Conservation (phyloP, 1,284 basidiomycete genomes). For the Heliocybe sulcata region DNA sequence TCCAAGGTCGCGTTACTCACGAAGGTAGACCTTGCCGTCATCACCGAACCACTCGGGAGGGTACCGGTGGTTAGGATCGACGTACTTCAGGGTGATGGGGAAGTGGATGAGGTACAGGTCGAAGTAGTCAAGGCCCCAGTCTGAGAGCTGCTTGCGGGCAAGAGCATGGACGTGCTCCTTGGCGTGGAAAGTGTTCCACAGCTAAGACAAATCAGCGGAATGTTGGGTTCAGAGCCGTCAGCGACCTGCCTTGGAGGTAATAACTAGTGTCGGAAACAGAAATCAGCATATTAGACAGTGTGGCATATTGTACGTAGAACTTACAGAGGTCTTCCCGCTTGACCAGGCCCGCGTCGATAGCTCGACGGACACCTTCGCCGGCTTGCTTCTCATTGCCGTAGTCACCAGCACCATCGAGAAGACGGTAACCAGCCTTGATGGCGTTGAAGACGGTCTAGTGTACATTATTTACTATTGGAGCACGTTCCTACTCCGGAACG, state of each 20-base stretch:
- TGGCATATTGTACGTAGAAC: constrained; percentile 19
- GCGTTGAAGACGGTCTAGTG: constrained; percentile 57
- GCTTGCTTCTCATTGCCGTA: constrained; percentile 89
- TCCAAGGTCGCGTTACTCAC: constrained; percentile 25
- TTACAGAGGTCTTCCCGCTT: constrained; percentile 74
- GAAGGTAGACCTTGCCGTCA: constrained; percentile 52
- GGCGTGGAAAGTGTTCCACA: constrained; percentile 81
- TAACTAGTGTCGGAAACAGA: constrained; percentile 36
- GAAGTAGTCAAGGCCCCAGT: constrained; percentile 79
- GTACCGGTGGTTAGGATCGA: constrained; percentile 68
- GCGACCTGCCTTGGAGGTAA: constrained; percentile 53
- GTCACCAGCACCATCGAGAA: constrained; percentile 78
- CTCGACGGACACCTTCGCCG: constrained; percentile 65
- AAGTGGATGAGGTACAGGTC: constrained; percentile 77
- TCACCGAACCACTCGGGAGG: constrained; percentile 75
- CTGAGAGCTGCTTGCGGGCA: constrained; percentile 54
- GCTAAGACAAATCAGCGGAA: constrained; percentile 25
- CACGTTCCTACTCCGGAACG: background rate
- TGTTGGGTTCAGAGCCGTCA: background rate
- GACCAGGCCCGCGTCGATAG: constrained; percentile 68
- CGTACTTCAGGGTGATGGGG: constrained; percentile 70
- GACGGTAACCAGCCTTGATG: constrained; percentile 71
- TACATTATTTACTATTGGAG: background rate
- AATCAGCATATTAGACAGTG: background rate
- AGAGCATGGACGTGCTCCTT: constrained; percentile 55